Base-by-base conservation (phyloP, 2,329 filamentous ascomycete genomes). In the Pyricularia sp. region DNA sequence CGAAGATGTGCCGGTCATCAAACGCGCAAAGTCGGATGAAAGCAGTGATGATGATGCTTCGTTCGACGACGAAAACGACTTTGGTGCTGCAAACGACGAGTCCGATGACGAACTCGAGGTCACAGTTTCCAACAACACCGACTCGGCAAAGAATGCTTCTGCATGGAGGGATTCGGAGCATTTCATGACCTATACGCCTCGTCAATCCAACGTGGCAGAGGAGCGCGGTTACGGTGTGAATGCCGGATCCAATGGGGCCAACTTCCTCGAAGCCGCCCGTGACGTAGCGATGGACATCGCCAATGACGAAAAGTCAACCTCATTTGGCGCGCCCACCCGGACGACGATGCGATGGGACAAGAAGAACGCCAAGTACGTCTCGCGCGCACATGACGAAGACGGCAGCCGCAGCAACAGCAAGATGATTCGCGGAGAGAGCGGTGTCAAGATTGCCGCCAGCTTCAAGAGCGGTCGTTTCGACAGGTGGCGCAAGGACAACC, bases 381-480 rank as follows among this genome's bases (percentile, higher is more conserved):
- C 92, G 14, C 88, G 92, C 50, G 89, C 89, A 74, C 98, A 99
- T 83, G 95, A 99, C 80, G 92, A 97, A 74, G 96, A 99, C 80
- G 95, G 95, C 58, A 96, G 83, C 74, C 90, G 89, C 76, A 86
- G 86, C 65, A 78, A 79, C 69, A 78, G 81, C 70, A 86, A 85
- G 76, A 90, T 97, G 81, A 90, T 97, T 69, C 86, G 88, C 71
- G 94, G 95, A 74, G 95, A 99, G 81, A 92, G 88, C 75, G 95
- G 95, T 68, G 92, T 94, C 82, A 98, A 97, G 83, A 97, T 99
- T 74, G 93, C 95, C 1, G 93, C 95, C 64, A 91, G 86, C 70
- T 98, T 99, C 87, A 90, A 94, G 77, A 94, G 90, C 78, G 95
- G 96, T 50, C 90, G 94, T 64, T 99, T 97, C 81, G 94, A 98